A percentile compares a stretch with the other conserved stretches of the same genome.
Evolutionary conservation across 192 early-diverging fungal genomes (phyloP).

Genomic region (Gigaspora rosea): DNA sequence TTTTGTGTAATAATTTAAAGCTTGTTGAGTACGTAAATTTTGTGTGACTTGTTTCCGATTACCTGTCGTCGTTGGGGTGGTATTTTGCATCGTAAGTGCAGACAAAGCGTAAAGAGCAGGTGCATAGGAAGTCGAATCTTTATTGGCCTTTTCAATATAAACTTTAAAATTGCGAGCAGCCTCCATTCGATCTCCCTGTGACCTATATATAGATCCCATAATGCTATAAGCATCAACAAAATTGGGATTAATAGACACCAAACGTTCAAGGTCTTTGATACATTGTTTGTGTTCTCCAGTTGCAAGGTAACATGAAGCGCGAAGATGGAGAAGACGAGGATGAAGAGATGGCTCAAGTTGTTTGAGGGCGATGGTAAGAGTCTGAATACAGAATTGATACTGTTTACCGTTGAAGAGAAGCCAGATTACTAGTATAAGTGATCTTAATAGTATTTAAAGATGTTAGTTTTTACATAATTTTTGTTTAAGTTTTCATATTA

Average conservation of each 20-base stretch:
- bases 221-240: slow-evolving; percentile 39
- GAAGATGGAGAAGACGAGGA: slow-evolving; percentile 55
- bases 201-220: slow-evolving; percentile 43
- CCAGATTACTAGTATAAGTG: slow-evolving; percentile 49
- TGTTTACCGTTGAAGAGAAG: slow-evolving; percentile 61
- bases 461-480: neutral
- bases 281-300: slow-evolving; percentile 45
- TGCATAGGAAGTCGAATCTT: slow-evolving; percentile 54
- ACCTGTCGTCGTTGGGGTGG: slow-evolving; percentile 36
- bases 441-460: slow-evolving; percentile 6
- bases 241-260: slow-evolving; percentile 31
- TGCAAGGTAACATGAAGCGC: slow-evolving; percentile 55
- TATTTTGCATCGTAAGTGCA: slow-evolving; percentile 41
- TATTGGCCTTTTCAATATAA: slow-evolving; percentile 51
- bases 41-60: slow-evolving; percentile 49
- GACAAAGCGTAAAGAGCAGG: slow-evolving; percentile 56
- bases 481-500: neutral
- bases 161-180: slow-evolving; percentile 54
- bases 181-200: slow-evolving; percentile 42
- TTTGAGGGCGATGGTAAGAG: slow-evolving; percentile 55
- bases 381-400: slow-evolving; percentile 58
- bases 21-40: slow-evolving; percentile 41
- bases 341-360: slow-evolving; percentile 49
- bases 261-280: slow-evolving; percentile 37
- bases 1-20: slow-evolving; percentile 49